Conservation (phyloP, 2,329 filamentous ascomycete genomes). For the Scopulariopsis brevicaulis region DNA sequence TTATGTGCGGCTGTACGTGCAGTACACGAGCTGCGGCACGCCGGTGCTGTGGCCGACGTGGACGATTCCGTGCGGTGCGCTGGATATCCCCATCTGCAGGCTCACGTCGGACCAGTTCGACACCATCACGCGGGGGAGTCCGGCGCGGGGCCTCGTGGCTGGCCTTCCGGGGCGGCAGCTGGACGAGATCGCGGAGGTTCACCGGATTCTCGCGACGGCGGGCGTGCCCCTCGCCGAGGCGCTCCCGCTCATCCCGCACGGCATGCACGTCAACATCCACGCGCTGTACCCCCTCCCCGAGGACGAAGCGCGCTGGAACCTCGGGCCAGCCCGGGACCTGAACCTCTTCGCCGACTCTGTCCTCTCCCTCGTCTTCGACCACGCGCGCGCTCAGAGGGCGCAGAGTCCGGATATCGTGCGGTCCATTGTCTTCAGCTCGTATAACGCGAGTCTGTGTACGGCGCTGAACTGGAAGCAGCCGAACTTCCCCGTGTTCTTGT, state of each 20-base stretch:
- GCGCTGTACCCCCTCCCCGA: constrained; percentile 70
- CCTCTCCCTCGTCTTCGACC: constrained; percentile 78
- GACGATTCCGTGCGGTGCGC: constrained; percentile 62
- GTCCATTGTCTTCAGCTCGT: constrained; percentile 89
- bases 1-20: constrained; percentile 83
- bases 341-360: constrained; percentile 80
- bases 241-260: constrained; percentile 60
- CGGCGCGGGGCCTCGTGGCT: constrained; percentile 29
- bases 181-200: constrained; percentile 51
- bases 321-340: constrained; percentile 69
- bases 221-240: constrained; percentile 74
- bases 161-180: constrained; percentile 32
- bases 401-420: constrained; percentile 64
- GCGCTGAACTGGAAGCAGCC: constrained; percentile 99
- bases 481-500: constrained; percentile 92
- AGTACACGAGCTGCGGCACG: constrained; percentile 77
- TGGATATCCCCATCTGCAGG: constrained; percentile 73
- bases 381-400: constrained; percentile 57
- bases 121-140: constrained; percentile 31
- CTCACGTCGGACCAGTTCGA: constrained; percentile 65
- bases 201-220: constrained; percentile 60
- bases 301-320: constrained; percentile 58
- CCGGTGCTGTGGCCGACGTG: constrained; percentile 83
- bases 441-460: constrained; percentile 81
- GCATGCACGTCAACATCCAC: constrained; percentile 86